Evolutionary conservation across 345 rosid species (phyloP), one percentile per base, ranked within the genome.

Genomic region (Corchorus capsularis): DNA sequence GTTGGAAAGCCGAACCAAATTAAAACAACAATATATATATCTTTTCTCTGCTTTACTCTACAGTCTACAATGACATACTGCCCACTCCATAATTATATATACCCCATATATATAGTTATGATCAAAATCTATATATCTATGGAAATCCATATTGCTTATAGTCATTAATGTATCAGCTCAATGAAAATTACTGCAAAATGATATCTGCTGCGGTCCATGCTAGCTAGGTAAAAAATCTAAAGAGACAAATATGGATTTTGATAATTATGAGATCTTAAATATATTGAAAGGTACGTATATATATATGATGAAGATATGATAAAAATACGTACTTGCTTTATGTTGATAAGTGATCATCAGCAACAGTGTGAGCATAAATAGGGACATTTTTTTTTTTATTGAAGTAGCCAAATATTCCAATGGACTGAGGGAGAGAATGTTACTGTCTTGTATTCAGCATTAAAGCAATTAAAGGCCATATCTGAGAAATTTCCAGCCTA

Each of bases 401-500:
- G 5, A 14, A 74, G 85, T 39, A 72, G 53, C 20, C 27, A 27
- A 27, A 27, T 27, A 27, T 27, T 27, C 27, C 77, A n/a, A 59
- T 63, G 82, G 76, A 76, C 39, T 72, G 73, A 77, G 34, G 27
- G 27, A 56, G 71, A 39, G 72, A 50, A 72, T 50, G 82, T 73
- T 80, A 83, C 72, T 79, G 84, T 83, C 84, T 84, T 83, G 89
- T 83, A 80, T 84, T 84, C 87, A 82, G 83, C 86, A 83, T 69
- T 54, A 82, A 72, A 27, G 27, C 27, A 27, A 79, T 81, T 71
- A 82, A 80, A 68, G 83, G 50, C 82, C 77, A 52, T 64, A 85
- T 79, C 59, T 69, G 50, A 47, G 27, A 59, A 76, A 45, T 55
- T 39, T 39, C 76, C 62, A 66, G 84, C 46, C 34, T 69, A 53